These are phyloP conservation scores for Herpetomonas samuelpessoai DNA, from an alignment of 208 protist species.

Conservation along the genomic window DNA sequence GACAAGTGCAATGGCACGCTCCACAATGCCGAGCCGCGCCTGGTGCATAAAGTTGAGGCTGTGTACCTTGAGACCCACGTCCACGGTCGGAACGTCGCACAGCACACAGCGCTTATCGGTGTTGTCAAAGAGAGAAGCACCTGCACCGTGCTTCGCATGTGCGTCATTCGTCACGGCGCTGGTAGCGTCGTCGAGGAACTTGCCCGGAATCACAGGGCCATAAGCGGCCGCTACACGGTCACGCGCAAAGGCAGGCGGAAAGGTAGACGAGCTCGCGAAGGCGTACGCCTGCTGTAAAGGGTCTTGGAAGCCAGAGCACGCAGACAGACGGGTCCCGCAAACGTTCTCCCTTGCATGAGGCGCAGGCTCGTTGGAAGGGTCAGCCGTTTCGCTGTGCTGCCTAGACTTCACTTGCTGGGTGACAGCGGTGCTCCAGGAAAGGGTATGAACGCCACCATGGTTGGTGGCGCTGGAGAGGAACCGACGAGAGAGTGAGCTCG, in stretches of 20 bases:
- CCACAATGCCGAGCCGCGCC: slow-evolving; percentile 51
- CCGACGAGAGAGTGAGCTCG: no score
- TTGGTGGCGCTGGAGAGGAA: no score
- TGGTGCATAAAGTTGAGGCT: slow-evolving; percentile 34
- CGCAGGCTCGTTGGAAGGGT: no score
- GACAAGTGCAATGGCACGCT: slow-evolving; percentile 36
- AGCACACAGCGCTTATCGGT: slow-evolving; percentile 13
- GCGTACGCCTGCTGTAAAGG: no score
- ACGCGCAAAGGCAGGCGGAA: background rate
- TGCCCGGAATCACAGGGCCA: background rate
- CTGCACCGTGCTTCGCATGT: background rate
- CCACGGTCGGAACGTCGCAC: slow-evolving; percentile 14
- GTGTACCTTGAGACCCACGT: slow-evolving; percentile 20
- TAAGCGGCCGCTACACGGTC: background rate
- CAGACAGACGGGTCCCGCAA: no score
- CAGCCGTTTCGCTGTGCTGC: no score
- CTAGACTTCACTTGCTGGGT: no score
- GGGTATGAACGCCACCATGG: no score
- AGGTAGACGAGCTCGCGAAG: background rate
- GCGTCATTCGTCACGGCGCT: background rate
- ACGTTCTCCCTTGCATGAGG: no score
- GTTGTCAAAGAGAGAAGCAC: background rate
- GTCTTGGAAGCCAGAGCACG: no score
- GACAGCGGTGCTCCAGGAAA: no score
- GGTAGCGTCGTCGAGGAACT: background rate